Percentiles rank a stretch among this genome's conserved stretches.
These are phyloP conservation scores for Paramecium caudatum DNA, from an alignment of 73 alveolate species.

Conservation along the genomic window DNA sequence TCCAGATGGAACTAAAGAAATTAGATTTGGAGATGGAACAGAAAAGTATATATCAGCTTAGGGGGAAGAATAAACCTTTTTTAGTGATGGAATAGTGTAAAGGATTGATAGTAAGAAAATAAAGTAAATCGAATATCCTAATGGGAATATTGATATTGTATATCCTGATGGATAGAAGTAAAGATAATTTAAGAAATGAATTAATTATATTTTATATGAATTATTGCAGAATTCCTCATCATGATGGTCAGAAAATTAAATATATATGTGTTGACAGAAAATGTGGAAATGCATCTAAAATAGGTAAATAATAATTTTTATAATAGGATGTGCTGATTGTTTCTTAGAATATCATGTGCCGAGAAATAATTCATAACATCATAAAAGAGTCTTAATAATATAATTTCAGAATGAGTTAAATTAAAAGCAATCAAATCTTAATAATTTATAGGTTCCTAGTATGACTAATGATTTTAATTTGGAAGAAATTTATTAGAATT, in stretches of 20 bases:
- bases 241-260: slow-evolving; percentile 13
- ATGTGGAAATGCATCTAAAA: background rate
- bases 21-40: slow-evolving; percentile 93
- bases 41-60: slow-evolving; percentile 88
- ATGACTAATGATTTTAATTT: too few relatives aligned
- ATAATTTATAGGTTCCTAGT: too few relatives aligned
- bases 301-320: background rate
- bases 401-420: slow-evolving; percentile 16
- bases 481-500: too few relatives aligned
- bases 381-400: background rate
- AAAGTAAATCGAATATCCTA: slow-evolving; percentile 68
- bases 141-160: slow-evolving; percentile 69
- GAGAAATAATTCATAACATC: background rate
- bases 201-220: slow-evolving; percentile 25
- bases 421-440: too few relatives aligned
- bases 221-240: slow-evolving; percentile 12
- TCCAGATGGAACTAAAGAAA: slow-evolving; percentile 97
- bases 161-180: slow-evolving; percentile 63
- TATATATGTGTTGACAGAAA: background rate
- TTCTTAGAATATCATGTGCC: slow-evolving; percentile 60
- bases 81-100: slow-evolving; percentile 71
- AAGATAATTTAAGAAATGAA: slow-evolving; percentile 32
- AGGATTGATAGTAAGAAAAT: slow-evolving; percentile 55
- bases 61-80: slow-evolving; percentile 91
- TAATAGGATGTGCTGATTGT: slow-evolving; percentile 55